Base-by-base conservation (phyloP, 306 rosid species). In the Macrotyloma uniflorum region DNA sequence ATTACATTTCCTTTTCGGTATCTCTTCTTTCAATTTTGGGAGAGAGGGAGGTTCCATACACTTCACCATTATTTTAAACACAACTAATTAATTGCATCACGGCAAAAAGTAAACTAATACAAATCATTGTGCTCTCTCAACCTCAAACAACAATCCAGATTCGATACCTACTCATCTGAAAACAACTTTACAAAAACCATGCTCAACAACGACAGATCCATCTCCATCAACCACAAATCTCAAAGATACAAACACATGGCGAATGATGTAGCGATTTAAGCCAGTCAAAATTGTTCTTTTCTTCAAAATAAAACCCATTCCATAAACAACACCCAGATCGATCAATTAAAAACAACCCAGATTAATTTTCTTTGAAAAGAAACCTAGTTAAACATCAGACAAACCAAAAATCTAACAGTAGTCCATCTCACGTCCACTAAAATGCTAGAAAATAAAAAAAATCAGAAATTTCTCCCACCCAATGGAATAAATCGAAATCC, bases 131-230 rank as follows among this genome's bases (percentile, higher is more conserved):
- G 68, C 54, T 54, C 79, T 57, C 43, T 78, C 73, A 82, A 64
- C 73, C 53, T 36, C 82, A 47, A 74, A 63, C 65, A 78, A 53
- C 85, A 82, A 43, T 23, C 78, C 83, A 72, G 18, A 81, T 74
- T 36, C 84, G 32, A 53, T 53, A 66, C 33, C 30, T 3, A 79
- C 22, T 15, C 66, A 36, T 66, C 61, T n/a, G 70, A 74, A 64
- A 68, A 67, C 67, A 69, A 74, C 49, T 74, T 82, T 36, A 47
- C 18, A 81, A 42, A 22, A 74, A 40, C 59, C 76, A 55, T 43
- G 18, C 61, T 38, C 68, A 65, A 82, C 69, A 53, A 40, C 20
- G 66, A 79, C 55, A 82, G 88, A 85, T 82, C 89, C 82, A 85
- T 33, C 65, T 23, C 40, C 69, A 74, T 38, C 50, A 54, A 53